Evolutionary conservation across 495 filamentous ascomycete species (phyloP).

Genomic region (Penicillium atrosanguineum): DNA sequence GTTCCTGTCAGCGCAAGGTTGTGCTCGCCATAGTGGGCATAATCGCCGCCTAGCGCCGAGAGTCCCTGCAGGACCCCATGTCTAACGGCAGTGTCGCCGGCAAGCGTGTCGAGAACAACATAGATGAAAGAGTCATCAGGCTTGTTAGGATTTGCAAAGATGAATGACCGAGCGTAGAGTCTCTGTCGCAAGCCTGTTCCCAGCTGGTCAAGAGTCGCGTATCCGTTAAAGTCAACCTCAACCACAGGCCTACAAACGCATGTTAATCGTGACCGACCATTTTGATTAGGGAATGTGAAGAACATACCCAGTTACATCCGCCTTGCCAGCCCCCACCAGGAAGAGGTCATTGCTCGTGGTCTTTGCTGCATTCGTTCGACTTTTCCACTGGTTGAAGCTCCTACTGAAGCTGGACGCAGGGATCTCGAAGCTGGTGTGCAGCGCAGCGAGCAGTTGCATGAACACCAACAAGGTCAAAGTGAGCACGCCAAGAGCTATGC

Average conservation of each 20-base stretch:
- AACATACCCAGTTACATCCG: constrained; percentile 83
- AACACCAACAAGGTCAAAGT: constrained; percentile 27
- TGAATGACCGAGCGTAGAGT: constrained; percentile 87
- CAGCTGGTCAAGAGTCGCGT: constrained; percentile 82
- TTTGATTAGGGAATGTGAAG: neutral
- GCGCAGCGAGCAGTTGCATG: constrained; percentile 29
- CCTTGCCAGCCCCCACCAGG: constrained; percentile 87
- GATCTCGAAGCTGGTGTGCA: constrained; percentile 15
- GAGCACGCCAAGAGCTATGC: constrained; percentile 23
- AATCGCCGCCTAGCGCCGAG: constrained; percentile 61
- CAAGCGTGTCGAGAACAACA: constrained; percentile 81
- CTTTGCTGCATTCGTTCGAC: constrained; percentile 15
- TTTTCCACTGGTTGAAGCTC: constrained; percentile 24
- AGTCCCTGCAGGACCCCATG: constrained; percentile 81
- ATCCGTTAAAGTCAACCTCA: constrained; percentile 89
- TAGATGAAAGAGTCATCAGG: constrained; percentile 80
- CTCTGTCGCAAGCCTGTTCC: constrained; percentile 87
- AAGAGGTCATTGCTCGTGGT: constrained; percentile 52
- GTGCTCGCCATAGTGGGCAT: constrained; percentile 70
- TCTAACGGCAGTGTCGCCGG: constrained; percentile 86
- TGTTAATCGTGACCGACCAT: neutral
- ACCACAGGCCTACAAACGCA: constrained; percentile 62
- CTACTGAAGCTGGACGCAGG: constrained; percentile 11
- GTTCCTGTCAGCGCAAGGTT: constrained; percentile 93
- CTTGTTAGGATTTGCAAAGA: constrained; percentile 67